These are phyloP conservation scores for Ceratocystis smalleyi DNA, from an alignment of 2,329 filamentous ascomycete species.

Conservation along the genomic window DNA sequence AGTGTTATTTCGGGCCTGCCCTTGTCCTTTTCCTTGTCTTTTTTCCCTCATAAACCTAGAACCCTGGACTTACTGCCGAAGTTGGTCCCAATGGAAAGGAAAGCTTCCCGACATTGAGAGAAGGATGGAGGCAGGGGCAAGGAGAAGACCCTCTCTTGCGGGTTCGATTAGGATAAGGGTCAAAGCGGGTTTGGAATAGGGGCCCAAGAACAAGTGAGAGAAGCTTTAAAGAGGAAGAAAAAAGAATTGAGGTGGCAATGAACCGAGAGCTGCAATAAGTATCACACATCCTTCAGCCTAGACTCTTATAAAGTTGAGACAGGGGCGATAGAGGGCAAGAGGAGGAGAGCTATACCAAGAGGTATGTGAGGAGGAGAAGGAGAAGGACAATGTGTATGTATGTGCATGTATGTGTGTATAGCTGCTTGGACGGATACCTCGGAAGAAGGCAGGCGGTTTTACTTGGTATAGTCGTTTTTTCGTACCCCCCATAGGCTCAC, in stretches of 20 bases:
- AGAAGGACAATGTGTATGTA: too few species aligned
- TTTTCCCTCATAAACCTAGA: neutral
- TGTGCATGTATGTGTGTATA: too few species aligned
- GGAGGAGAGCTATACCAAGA: too few species aligned
- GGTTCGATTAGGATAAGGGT: neutral
- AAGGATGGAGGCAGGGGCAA: neutral
- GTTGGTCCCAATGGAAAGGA: conserved; percentile 2
- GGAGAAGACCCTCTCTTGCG: neutral
- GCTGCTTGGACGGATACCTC: neutral
- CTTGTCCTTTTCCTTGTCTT: neutral
- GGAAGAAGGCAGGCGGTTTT: neutral
- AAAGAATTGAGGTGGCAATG: neutral
- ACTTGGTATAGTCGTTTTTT: neutral
- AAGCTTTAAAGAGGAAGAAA: neutral
- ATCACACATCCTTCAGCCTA: neutral
- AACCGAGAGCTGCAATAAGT: neutral
- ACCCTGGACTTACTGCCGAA: neutral
- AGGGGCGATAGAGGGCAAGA: neutral
- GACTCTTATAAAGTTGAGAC: neutral
- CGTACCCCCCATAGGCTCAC: neutral
- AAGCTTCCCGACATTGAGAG: neutral
- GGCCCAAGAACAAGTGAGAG: neutral
- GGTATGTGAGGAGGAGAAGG: too few species aligned
- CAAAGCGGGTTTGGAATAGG: neutral
- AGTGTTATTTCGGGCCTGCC: too few species aligned